A percentile compares a stretch with the other conserved stretches of the same genome.
These are phyloP conservation scores for Colletotrichum brevisporum DNA, from an alignment of 2,329 filamentous ascomycete genomes.

Conservation along the genomic window DNA sequence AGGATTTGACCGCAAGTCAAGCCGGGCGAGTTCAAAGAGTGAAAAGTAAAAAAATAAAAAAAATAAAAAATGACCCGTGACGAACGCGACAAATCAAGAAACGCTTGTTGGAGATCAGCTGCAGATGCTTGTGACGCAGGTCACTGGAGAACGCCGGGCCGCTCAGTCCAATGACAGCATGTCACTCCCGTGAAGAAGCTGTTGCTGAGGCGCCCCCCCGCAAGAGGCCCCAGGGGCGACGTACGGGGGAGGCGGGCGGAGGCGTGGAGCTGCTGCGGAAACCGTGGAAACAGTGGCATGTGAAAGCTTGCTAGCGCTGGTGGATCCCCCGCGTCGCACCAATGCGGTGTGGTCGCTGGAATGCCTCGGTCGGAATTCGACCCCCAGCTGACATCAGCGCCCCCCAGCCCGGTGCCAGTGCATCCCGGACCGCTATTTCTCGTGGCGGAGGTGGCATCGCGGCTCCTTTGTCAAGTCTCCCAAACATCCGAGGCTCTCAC, in stretches of 20 bases:
- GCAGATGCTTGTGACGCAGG: conserved; percentile 36
- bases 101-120: conserved; percentile 18
- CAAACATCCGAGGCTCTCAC: conserved; percentile 39
- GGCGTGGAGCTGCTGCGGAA: conserved; percentile 22
- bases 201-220: too few relatives aligned
- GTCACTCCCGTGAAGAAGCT: too few relatives aligned
- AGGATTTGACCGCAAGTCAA: neutral
- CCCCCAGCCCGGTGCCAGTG: neutral
- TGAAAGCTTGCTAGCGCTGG: conserved; percentile 28
- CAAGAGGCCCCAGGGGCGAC: neutral
- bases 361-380: conserved; percentile 36
- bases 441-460: conserved; percentile 18
- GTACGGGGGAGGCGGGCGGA: conserved; percentile 38
- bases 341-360: conserved; percentile 34
- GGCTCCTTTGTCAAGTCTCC: conserved; percentile 18
- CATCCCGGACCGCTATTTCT: conserved; percentile 3
- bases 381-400: conserved; percentile 40
- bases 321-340: conserved; percentile 29
- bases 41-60: neutral
- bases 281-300: conserved; percentile 25
- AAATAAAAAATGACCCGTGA: neutral
- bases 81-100: neutral
- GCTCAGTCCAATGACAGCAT: conserved; percentile 9
- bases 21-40: neutral
- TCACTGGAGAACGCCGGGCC: conserved; percentile 1